Base-by-base conservation (phyloP, 176 grass and related monocot species). In the Avena atlantica region DNA sequence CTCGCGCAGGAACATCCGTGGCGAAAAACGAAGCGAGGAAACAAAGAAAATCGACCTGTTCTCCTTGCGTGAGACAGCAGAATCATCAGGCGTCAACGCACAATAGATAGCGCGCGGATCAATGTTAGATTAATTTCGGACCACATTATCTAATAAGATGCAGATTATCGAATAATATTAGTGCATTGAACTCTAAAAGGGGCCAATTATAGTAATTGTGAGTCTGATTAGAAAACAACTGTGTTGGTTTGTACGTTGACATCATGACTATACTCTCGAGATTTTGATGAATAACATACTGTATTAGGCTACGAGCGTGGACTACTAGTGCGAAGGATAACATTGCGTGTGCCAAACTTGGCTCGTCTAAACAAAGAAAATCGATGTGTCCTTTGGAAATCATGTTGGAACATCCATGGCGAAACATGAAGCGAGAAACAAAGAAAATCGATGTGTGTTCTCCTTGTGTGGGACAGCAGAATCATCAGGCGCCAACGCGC, bases 11-110 rank as follows among this genome's bases (percentile, higher is more conserved):
- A 50, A 68, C 75, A 68, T 51, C 81, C 29, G 59, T 12, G 50
- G 13, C 55, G 60, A 74, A 84, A 23, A 52, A 17, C 36, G 49
- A 13, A 44, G 15, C 34, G 4, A n/a, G 24, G 0, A 74, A 16
- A 13, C 20, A 69, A 52, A 45, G 3, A 40, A 76, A 80, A 79
- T n/a, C 19, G 10, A 1, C 20, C 10, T 64, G 57, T 80, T 73
- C 55, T 73, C 31, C 53, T 64, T 56, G 44, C 53, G 48, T 25
- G 76, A 16, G 71, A 81, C 81, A 85, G 4, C 9, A 23, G 20
- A 27, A 68, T 42, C 57, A 36, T 49, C 89, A 42, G 40, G 85
- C 49, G 85, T 87, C 89, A 80, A 80, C 73, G 7, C n/a, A 47
- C 5, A 4, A n/a, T 49, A 48, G 60, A 70, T 88, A 20, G 16